These are phyloP conservation scores for Hypomontagnella submonticulosa DNA, from an alignment of 495 filamentous ascomycete genomes.

Conservation along the genomic window DNA sequence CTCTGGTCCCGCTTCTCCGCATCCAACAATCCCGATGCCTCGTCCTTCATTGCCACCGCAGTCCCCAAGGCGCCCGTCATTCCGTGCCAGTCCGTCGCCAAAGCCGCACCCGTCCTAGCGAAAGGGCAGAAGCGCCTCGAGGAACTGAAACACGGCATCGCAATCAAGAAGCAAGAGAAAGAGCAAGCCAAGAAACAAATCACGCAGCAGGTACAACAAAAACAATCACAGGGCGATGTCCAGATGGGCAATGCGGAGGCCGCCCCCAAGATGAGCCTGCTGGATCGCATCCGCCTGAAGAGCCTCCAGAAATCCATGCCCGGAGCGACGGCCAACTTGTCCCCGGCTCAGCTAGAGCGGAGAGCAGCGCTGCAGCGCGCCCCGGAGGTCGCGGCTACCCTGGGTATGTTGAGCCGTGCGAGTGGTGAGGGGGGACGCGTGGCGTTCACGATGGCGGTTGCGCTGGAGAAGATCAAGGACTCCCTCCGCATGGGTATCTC, in stretches of 20 bases:
- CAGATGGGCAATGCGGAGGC: slow-evolving; percentile 46
- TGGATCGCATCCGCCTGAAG: slow-evolving; percentile 73
- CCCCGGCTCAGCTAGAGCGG: slow-evolving; percentile 63
- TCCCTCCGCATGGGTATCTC: slow-evolving; percentile 70
- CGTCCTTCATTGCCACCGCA: slow-evolving; percentile 58
- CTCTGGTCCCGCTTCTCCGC: slow-evolving; percentile 58
- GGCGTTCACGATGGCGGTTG: slow-evolving; percentile 69
- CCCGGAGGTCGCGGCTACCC: slow-evolving; percentile 68
- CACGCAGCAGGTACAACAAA: not conserved
- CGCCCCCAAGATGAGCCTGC: slow-evolving; percentile 58
- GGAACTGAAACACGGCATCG: slow-evolving; percentile 66
- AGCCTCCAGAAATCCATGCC: slow-evolving; percentile 57
- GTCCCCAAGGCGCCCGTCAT: slow-evolving; percentile 67
- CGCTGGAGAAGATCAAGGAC: slow-evolving; percentile 68
- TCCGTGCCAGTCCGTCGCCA: slow-evolving; percentile 56
- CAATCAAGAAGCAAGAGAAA: slow-evolving; percentile 55
- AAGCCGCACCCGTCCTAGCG: slow-evolving; percentile 56
- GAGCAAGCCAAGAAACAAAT: slow-evolving; percentile 27
- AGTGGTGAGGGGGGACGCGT: slow-evolving; percentile 52
- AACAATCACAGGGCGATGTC: slow-evolving; percentile 1
- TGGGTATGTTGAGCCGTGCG: slow-evolving; percentile 66
- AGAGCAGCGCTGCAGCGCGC: slow-evolving; percentile 68
- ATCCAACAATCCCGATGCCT: slow-evolving; percentile 22
- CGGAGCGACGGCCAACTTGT: slow-evolving; percentile 50
- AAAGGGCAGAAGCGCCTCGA: slow-evolving; percentile 71